Evolutionary conservation across 441 rosid genomes (phyloP).

Genomic region (Aquilaria agallochum): DNA sequence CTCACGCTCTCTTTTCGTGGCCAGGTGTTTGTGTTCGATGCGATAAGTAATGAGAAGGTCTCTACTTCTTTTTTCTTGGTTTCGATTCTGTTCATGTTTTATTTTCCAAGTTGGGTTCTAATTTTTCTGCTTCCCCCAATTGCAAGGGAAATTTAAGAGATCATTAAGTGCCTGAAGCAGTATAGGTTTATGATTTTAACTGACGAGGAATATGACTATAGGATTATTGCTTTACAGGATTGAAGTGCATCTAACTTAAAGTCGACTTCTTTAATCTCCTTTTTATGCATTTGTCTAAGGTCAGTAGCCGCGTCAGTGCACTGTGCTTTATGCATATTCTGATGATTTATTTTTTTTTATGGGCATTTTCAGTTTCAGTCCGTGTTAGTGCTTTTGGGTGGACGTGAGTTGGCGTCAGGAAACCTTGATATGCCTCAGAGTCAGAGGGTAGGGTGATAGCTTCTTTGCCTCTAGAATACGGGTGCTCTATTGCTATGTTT

Average conservation of each 20-base stretch:
- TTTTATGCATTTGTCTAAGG: too few relatives aligned
- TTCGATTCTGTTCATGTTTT: too few relatives aligned
- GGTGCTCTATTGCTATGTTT: neutral
- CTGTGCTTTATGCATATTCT: neutral
- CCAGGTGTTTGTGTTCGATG: too few relatives aligned
- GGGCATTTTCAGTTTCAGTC: constrained; percentile 59
- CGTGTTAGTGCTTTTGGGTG: constrained; percentile 73
- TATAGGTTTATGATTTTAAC: too few relatives aligned
- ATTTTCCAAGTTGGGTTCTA: too few relatives aligned
- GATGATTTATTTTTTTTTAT: neutral
- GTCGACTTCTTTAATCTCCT: too few relatives aligned
- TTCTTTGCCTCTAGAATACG: constrained; percentile 24
- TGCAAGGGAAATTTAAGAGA: too few relatives aligned
- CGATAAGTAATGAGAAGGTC: too few relatives aligned
- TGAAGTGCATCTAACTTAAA: neutral
- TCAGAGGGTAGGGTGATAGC: constrained; percentile 49
- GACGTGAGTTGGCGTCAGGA: constrained; percentile 52
- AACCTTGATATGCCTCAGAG: constrained; percentile 51
- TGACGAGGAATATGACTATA: neutral
- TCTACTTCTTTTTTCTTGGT: too few relatives aligned
- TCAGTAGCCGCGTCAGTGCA: neutral
- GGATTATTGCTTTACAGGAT: constrained; percentile 6
- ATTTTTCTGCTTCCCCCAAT: too few relatives aligned
- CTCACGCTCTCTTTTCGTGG: too few relatives aligned
- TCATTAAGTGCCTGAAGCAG: too few relatives aligned